These are phyloP conservation scores for Russula vinacea DNA, from an alignment of 768 basidiomycete species.

Conservation along the genomic window DNA sequence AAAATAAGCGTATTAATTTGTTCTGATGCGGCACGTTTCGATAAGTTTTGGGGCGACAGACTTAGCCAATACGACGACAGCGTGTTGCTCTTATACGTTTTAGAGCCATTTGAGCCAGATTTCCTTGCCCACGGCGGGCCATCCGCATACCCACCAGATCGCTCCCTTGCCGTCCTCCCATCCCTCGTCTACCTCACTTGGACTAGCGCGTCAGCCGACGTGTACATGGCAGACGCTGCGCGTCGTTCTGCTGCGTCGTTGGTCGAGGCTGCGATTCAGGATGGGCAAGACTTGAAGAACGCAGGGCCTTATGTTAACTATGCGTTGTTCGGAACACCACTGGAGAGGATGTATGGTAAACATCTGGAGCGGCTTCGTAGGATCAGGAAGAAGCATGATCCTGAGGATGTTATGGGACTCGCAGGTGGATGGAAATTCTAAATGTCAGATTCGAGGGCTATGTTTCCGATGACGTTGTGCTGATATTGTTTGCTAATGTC, in stretches of 20 bases:
- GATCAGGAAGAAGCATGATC: constrained; percentile 51
- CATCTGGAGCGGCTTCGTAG: constrained; percentile 43
- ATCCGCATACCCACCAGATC: constrained; percentile 28
- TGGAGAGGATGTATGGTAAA: constrained; percentile 49
- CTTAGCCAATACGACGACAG: constrained; percentile 39
- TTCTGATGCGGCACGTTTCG: not conserved
- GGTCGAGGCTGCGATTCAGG: constrained; percentile 44
- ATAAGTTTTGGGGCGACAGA: constrained; percentile 46
- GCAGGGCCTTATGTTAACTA: constrained; percentile 59
- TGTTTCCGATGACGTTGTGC: not conserved
- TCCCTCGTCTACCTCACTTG: constrained; percentile 41
- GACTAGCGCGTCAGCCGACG: constrained; percentile 40
- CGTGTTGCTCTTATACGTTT: constrained; percentile 42
- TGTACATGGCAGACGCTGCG: constrained; percentile 5
- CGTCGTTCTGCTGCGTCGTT: constrained; percentile 33
- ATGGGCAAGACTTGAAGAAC: constrained; percentile 40
- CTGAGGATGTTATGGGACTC: constrained; percentile 58
- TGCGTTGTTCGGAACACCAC: constrained; percentile 50
- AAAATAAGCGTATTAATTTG: not conserved
- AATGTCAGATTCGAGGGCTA: not conserved
- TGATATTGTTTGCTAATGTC: not conserved
- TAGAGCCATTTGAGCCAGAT: constrained; percentile 18
- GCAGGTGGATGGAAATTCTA: constrained; percentile 58
- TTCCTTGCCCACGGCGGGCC: constrained; percentile 24
- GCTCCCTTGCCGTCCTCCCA: constrained; percentile 15